Evolutionary conservation across 805 yeast species (phyloP).

Genomic region (Candida mattraensis): DNA sequence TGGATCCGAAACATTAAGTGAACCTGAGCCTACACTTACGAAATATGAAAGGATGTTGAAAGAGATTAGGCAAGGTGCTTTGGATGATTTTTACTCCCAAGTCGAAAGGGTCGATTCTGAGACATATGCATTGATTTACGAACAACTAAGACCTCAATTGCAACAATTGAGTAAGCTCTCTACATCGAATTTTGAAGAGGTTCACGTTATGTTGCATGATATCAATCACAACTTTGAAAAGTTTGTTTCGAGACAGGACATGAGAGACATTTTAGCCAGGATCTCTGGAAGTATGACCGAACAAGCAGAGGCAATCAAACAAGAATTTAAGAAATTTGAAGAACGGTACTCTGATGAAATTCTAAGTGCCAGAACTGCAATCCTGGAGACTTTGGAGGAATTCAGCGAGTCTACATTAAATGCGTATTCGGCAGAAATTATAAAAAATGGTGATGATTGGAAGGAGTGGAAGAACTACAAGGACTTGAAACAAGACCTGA

Average conservation of each 20-base stretch:
- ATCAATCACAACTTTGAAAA: conserved; percentile 25
- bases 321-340: conserved; percentile 31
- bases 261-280: conserved; percentile 43
- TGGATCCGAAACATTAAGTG: conserved; percentile 13
- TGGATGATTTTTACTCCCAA: conserved; percentile 39
- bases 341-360: conserved; percentile 34
- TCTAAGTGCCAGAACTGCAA: conserved; percentile 36
- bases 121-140: conserved; percentile 29
- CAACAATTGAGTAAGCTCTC: conserved; percentile 32
- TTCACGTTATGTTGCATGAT: conserved; percentile 25
- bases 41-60: conserved; percentile 35
- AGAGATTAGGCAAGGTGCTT: conserved; percentile 39
- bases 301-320: conserved; percentile 34
- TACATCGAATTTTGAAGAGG: conserved; percentile 29
- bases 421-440: conserved; percentile 63
- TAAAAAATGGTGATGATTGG: conserved; percentile 46
- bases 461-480: conserved; percentile 63
- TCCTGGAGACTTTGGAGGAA: conserved; percentile 69
- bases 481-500: conserved; percentile 52
- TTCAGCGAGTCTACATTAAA: conserved; percentile 66
- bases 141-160: conserved; percentile 35
- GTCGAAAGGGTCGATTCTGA: conserved; percentile 31
- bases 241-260: conserved; percentile 46
- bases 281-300: conserved; percentile 32
- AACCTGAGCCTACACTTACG: conserved; percentile 22